Evolutionary conservation across 2,329 filamentous ascomycete species (phyloP).

Genomic region (Exophiala calicioides): DNA sequence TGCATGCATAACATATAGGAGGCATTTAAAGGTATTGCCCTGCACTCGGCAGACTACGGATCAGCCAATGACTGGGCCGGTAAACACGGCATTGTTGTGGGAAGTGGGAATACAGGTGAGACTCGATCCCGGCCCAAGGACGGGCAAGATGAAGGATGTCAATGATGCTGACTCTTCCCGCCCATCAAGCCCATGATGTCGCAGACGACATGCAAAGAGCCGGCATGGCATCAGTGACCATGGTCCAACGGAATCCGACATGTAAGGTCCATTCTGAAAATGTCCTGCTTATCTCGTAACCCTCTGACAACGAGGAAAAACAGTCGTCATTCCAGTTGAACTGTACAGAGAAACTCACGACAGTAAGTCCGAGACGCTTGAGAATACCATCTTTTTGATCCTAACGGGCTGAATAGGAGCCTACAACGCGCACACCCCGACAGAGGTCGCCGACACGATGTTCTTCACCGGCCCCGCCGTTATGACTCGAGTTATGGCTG

Average conservation of each 20-base stretch:
- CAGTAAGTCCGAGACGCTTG: constrained; percentile 33
- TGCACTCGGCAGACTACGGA: background rate
- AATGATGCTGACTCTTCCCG: background rate
- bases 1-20: no score
- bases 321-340: constrained; percentile 23
- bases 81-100: constrained; percentile 41
- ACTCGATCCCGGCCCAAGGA: no score
- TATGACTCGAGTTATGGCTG: constrained; percentile 35
- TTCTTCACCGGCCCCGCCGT: constrained; percentile 34
- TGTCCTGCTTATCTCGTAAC: constrained; percentile 37
- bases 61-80: no score
- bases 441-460: constrained; percentile 26
- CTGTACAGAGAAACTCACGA: constrained; percentile 30
- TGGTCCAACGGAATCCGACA: constrained; percentile 49
- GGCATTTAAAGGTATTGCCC: no score
- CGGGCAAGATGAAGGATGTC: no score
- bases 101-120: constrained; percentile 46
- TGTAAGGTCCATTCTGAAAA: constrained; percentile 36
- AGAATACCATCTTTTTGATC: no score
- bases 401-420: constrained; percentile 18
- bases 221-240: constrained; percentile 47
- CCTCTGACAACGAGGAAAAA: no score
- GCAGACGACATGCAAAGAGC: constrained; percentile 50
- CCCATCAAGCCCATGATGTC: constrained; percentile 46
- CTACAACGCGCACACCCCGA: constrained; percentile 29